Evolutionary conservation across 139 green algal species (phyloP).

Genomic region (Chlamydomonas schloesseri): DNA sequence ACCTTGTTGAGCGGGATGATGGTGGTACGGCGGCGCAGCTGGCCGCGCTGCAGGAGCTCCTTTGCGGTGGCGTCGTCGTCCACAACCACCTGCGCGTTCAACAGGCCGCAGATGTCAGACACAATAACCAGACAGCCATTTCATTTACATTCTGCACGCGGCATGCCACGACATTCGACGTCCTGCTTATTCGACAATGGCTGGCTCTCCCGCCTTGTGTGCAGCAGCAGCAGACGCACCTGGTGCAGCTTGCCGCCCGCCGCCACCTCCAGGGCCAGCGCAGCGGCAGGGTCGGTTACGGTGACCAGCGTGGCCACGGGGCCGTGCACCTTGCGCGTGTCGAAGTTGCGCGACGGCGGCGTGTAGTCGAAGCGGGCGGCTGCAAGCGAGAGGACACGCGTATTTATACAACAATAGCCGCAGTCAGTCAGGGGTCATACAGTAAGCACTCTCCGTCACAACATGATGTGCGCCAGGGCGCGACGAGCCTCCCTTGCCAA

Average conservation of each 20-base stretch:
- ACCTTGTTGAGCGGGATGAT: conserved; percentile 98
- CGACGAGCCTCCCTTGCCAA: too few relatives aligned
- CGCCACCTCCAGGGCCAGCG: conserved; percentile 94
- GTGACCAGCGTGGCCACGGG: conserved; percentile 88
- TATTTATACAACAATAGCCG: too few relatives aligned
- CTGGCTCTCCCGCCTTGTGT: too few relatives aligned
- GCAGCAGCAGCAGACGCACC: conserved; percentile 55
- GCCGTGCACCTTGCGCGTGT: conserved; percentile 59
- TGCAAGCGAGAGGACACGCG: not conserved
- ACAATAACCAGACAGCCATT: too few relatives aligned
- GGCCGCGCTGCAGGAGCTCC: conserved; percentile 86
- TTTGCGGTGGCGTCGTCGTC: conserved; percentile 89
- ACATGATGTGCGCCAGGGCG: too few relatives aligned
- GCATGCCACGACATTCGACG: too few relatives aligned
- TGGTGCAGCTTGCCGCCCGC: conserved; percentile 96
- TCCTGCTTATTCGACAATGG: too few relatives aligned
- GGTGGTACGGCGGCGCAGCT: conserved; percentile 90
- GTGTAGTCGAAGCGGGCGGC: conserved; percentile 38
- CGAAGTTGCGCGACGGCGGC: conserved; percentile 30
- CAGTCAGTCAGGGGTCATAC: too few relatives aligned
- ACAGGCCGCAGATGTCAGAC: too few relatives aligned
- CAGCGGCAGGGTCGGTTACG: conserved; percentile 76
- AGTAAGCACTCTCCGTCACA: too few relatives aligned
- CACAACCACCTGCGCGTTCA: conserved; percentile 92
- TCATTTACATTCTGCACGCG: too few relatives aligned